phyloP scores from a whole-genome alignment of 305 asterid species.

The Stenogyne calaminthoides region DNA sequence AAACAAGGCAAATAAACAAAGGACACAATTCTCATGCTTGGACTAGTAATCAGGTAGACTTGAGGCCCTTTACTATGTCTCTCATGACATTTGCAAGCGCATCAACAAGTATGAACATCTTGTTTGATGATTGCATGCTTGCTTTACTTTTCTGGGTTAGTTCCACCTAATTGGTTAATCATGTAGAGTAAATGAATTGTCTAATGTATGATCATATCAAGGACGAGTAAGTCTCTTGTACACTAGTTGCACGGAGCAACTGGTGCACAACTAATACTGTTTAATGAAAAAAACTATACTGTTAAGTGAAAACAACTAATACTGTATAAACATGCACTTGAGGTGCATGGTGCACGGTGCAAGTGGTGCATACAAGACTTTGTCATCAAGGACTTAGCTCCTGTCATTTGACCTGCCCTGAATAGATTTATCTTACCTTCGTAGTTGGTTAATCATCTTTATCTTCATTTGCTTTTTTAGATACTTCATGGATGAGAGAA shows the following conservation, averaged over 20 bases:
- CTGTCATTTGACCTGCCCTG: background rate
- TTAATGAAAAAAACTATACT: too few relatives aligned
- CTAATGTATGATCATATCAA: background rate
- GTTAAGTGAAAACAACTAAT: too few relatives aligned
- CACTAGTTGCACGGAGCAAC: too few relatives aligned
- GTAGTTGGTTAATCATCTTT: background rate
- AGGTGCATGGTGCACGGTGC: too few relatives aligned
- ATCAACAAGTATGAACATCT: background rate
- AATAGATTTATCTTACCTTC: background rate
- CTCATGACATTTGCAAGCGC: background rate
- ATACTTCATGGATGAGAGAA: background rate
- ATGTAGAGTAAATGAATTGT: background rate
- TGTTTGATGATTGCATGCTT: conserved; percentile 11
- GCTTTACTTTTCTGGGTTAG: background rate
- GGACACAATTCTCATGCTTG: conserved; percentile 48
- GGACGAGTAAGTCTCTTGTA: too few relatives aligned
- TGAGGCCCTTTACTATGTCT: conserved; percentile 5
- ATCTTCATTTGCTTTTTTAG: background rate
- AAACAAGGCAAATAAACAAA: conserved; percentile 44
- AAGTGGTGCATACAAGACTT: too few relatives aligned
- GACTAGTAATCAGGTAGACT: conserved; percentile 53
- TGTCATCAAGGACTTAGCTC: background rate
- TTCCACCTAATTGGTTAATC: background rate
- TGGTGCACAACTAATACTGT: too few relatives aligned
- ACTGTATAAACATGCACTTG: too few relatives aligned